Evolutionary conservation across 208 protist species (phyloP), one percentile per base, ranked within the genome.

Genomic region (Herpetomonas muscarum): DNA sequence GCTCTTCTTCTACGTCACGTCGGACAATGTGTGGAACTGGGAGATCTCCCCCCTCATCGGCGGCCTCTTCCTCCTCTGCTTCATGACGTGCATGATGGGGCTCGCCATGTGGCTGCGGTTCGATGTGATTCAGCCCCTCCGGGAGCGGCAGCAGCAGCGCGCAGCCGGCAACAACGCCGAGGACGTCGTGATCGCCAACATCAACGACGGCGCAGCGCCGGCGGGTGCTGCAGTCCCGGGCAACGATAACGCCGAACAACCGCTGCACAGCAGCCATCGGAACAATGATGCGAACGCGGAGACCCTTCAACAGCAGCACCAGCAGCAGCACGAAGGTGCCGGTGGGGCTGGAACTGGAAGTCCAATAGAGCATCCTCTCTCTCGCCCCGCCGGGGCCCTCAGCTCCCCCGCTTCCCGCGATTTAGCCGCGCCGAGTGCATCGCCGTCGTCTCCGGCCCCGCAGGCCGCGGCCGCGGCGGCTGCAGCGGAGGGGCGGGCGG

Each of bases 1-100:
- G 72, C 71, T 69, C 45, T 76, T 85, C 36, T 46, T 87, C 13
- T 92, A 89, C 67, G 39, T 52, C 29, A 83, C 79, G 2, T 85
- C 68, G 42, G 61, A 44, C 31, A 48, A 85, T 25, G 78, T 55
- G 36, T 92, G 85, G 81, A 89, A 73, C 58, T 88, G 85, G 79
- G 85, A 92, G 61, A 66, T 68, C 3, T 81, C 81, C n/a, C 81
- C 79, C 9, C 62, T 81, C 19, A 52, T 83, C n/a, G 85, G 85
- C 17, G 70, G 66, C 12, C 34, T 86, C 5, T 17, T 81, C 45
- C 78, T 76, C 47, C 37, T 64, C 2, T 21, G 72, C 32, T 66
- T 76, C 42, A 50, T 73, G 3, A 57, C 60, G 21, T 31, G 68
- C 17, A 24, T 37, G 9, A 60, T 70, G 42, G 41, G 22, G 6